Evolutionary conservation across 352 stramenopile species (phyloP), one percentile per base, ranked within the genome.

Genomic region (Globisporangium mamillatum): DNA sequence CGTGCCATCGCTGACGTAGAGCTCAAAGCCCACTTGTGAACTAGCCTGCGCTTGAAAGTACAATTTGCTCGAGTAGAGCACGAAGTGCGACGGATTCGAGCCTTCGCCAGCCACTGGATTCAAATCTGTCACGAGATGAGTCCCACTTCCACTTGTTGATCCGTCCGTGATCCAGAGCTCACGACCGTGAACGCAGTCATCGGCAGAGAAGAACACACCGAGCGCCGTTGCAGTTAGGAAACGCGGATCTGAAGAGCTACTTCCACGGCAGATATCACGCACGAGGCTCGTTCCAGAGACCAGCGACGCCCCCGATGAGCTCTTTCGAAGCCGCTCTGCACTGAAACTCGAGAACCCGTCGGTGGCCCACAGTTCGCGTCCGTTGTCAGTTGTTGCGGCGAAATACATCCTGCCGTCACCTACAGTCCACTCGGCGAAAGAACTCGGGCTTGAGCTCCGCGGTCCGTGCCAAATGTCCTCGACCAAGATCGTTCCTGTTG

Each of bases 111-210:
- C 12, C 48, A 75, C 72, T 0, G 69, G n/a, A 32, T 73, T 72
- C 12, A 95, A 59, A 67, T 92, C 82, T 29, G 67, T 63, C 14
- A 96, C 72, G 44, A 92, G 63, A n/a, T 65, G 66, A 2, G 79
- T 88, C 22, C 79, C 83, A 25, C 53, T 27, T 8, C 79, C 83
- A 38, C 41, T 27, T 8, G 22, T 10, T 0, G 75, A 77, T 22
- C 82, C 84, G 62, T 88, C 79, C 7, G 69, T 87, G 25, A 75
- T 36, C 86, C 87, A 96, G 16, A 96, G 75, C 67, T 96, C 88
- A 7, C 75, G 69, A 8, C 89, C 88, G 52, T 82, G 72, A 14
- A 77, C 64, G 52, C 88, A 81, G 71, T 96, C 87, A 18, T 77
- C 75, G 1, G 89, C 89, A 1, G 73, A 64, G 66, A 96, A 96